A percentile compares a stretch with the other conserved stretches of the same genome.
phyloP scores from a whole-genome alignment of 306 rosid species.

The Glycine latifolia region DNA sequence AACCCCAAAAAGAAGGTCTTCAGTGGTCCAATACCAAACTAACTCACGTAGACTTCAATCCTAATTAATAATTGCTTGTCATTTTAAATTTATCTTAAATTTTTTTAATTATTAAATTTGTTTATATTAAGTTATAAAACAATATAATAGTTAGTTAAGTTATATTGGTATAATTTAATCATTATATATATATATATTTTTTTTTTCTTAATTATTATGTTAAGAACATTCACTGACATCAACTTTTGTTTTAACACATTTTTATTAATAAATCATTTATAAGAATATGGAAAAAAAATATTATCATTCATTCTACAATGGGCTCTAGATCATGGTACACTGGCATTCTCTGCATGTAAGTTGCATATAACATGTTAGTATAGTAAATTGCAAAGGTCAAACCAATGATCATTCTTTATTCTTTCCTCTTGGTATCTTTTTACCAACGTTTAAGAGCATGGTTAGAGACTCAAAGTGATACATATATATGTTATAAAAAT shows the following conservation, averaged over 20 bases:
- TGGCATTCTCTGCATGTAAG: neutral
- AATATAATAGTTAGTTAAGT: no score
- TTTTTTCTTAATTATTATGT: neutral
- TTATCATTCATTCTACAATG: neutral
- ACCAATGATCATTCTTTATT: neutral
- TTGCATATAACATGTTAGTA: neutral
- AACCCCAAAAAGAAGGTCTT: constrained; percentile 1
- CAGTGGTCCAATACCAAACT: constrained; percentile 43
- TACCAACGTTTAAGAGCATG: no score
- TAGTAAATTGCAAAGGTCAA: neutral
- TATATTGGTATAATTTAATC: no score
- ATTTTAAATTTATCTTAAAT: neutral
- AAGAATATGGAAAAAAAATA: neutral
- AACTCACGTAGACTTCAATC: constrained; percentile 7
- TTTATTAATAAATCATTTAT: neutral
- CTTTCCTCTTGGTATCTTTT: no score
- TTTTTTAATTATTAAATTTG: neutral
- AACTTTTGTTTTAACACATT: neutral
- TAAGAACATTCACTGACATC: neutral
- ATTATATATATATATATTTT: no score
- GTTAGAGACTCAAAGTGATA: no score
- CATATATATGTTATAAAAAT: neutral
- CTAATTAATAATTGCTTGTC: neutral
- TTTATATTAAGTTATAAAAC: no score
- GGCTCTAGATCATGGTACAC: neutral